phyloP scores from a whole-genome alignment of 176 grass and related monocot species.

The Poa pratensis region DNA sequence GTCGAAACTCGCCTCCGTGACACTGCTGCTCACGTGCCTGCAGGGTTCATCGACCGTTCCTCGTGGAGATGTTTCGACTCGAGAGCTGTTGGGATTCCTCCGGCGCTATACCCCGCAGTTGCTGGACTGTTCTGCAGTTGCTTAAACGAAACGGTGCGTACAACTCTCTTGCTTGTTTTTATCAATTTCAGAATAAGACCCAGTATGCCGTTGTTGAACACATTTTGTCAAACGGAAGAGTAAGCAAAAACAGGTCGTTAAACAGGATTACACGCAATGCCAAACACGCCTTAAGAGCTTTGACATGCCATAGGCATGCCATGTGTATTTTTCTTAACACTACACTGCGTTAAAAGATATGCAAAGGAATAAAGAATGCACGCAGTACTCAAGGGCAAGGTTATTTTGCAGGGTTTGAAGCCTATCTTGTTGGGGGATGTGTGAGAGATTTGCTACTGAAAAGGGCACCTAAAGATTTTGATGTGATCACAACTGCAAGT shows the following conservation, averaged over 20 bases:
- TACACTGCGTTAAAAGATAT: not conserved
- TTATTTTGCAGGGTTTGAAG: constrained; percentile 64
- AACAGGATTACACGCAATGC: not conserved
- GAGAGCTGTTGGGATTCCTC: constrained; percentile 56
- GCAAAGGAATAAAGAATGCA: constrained; percentile 12
- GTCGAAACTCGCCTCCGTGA: not conserved
- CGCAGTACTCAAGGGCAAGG: constrained; percentile 40
- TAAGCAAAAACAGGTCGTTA: not conserved
- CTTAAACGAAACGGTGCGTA: constrained; percentile 61
- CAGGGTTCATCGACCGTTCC: constrained; percentile 70
- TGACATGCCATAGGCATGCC: constrained; percentile 16
- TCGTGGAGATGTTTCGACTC: constrained; percentile 68
- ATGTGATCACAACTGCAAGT: constrained; percentile 83
- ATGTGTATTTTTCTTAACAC: constrained; percentile 33
- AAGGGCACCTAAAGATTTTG: constrained; percentile 88
- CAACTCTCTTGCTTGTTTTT: constrained; percentile 4
- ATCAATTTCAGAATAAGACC: not conserved
- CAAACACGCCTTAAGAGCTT: not conserved
- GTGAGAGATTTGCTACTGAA: constrained; percentile 90
- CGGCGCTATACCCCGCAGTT: constrained; percentile 47
- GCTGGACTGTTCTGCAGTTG: constrained; percentile 55
- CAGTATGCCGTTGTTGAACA: too few relatives aligned
- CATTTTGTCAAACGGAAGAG: too few relatives aligned
- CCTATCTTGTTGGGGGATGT: constrained; percentile 94
- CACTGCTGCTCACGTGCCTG: not conserved